These are phyloP conservation scores for Boletus reticulatus DNA, from an alignment of 768 basidiomycete species.

Conservation along the genomic window DNA sequence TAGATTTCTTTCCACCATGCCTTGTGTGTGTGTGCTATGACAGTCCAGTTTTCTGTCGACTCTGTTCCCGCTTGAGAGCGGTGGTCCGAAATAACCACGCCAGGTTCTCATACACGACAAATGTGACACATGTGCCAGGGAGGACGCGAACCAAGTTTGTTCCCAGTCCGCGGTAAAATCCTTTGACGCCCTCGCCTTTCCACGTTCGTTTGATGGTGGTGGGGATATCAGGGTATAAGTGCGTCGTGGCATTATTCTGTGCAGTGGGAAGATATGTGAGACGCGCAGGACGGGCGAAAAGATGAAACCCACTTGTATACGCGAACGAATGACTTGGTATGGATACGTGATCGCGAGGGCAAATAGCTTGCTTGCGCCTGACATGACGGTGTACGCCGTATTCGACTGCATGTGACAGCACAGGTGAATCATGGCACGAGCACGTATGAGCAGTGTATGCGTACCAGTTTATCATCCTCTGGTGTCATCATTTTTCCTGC, in stretches of 20 bases:
- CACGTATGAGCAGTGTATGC: conserved; percentile 24
- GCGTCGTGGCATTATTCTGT: conserved; percentile 64
- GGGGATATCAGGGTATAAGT: conserved; percentile 81
- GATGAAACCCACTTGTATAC: conserved; percentile 69
- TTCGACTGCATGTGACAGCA: conserved; percentile 62
- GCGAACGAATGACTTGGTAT: conserved; percentile 94
- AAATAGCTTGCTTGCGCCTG: conserved; percentile 82
- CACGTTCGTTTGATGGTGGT: conserved; percentile 80
- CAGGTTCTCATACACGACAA: conserved; percentile 94
- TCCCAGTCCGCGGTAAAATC: conserved; percentile 94
- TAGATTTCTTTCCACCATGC: background rate
- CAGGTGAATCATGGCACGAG: background rate
- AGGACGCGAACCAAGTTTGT: conserved; percentile 93
- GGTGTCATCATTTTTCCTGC: conserved; percentile 64
- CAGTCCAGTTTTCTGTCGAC: background rate
- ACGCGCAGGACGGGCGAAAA: background rate
- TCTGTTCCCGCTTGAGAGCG: conserved; percentile 51
- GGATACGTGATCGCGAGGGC: conserved; percentile 90
- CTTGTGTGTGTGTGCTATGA: background rate
- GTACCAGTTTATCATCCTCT: conserved; percentile 83
- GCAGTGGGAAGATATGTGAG: background rate
- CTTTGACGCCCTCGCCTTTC: conserved; percentile 71
- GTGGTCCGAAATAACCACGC: conserved; percentile 76
- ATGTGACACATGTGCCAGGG: conserved; percentile 96
- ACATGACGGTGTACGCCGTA: conserved; percentile 87